A percentile compares a stretch with the other conserved stretches of the same genome.
Evolutionary conservation across 73 alveolate species (phyloP).

Genomic region (Paramecium primaurelia): DNA sequence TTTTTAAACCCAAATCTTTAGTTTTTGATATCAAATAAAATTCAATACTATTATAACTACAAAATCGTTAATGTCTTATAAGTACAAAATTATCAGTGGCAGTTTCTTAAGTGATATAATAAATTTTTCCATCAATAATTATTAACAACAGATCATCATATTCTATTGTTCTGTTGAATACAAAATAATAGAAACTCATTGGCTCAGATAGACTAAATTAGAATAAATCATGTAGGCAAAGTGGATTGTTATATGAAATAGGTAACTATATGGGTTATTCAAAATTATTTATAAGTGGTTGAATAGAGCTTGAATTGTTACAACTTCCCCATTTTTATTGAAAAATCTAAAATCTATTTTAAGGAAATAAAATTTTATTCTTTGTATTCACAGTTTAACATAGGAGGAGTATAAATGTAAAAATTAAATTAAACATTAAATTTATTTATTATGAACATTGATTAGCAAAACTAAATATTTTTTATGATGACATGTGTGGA

Average conservation of each 20-base stretch:
- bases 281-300: neutral
- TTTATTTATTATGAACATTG: neutral
- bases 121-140: neutral
- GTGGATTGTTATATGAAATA: neutral
- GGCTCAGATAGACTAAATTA: neutral
- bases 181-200: neutral
- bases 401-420: neutral
- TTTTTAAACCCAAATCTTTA: neutral
- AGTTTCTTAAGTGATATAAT: neutral
- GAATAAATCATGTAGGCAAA: neutral
- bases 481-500: conserved; percentile 50
- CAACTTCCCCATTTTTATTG: neutral
- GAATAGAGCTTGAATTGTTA: neutral
- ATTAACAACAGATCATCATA: neutral
- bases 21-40: neutral
- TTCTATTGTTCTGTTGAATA: neutral
- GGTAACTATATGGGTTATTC: neutral
- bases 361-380: neutral
- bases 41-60: neutral
- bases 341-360: neutral
- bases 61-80: neutral
- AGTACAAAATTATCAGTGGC: neutral
- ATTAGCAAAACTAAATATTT: neutral
- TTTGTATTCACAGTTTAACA: neutral
- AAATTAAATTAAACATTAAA: neutral